A percentile compares a stretch with the other conserved stretches of the same genome.
Evolutionary conservation across 768 basidiomycete genomes (phyloP).

Genomic region (Dioszegia hungarica): DNA sequence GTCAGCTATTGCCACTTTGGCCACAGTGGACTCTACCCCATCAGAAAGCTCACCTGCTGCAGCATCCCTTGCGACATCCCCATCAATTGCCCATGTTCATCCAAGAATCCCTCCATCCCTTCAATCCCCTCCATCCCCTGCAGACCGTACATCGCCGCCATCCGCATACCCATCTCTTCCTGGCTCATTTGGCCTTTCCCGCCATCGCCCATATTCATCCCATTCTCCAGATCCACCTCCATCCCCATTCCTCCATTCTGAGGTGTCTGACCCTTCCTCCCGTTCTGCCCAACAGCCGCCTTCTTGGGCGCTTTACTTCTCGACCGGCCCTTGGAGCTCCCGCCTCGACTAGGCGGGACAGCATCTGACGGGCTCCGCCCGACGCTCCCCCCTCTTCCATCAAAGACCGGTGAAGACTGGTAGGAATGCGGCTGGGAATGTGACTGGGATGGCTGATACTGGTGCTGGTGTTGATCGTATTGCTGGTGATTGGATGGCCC

Average conservation of each 20-base stretch:
- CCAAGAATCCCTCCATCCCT: background rate
- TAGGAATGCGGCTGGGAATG: background rate
- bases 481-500: background rate
- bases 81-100: background rate
- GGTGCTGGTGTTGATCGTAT: background rate
- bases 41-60: conserved; percentile 1
- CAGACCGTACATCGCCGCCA: background rate
- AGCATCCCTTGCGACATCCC: conserved; percentile 4
- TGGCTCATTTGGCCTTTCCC: background rate
- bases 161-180: background rate
- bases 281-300: background rate
- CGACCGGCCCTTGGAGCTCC: background rate
- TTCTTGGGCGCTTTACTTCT: background rate
- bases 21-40: background rate
- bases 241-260: background rate
- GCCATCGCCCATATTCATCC: background rate
- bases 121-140: conserved; percentile 3
- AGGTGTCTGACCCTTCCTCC: background rate
- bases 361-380: background rate
- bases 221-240: background rate
- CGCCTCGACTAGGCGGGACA: background rate
- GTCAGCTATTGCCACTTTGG: background rate
- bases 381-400: background rate
- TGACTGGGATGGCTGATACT: no score
- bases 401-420: background rate